Base-by-base conservation (phyloP, 2,329 filamentous ascomycete genomes). In the Phoma sp. region DNA sequence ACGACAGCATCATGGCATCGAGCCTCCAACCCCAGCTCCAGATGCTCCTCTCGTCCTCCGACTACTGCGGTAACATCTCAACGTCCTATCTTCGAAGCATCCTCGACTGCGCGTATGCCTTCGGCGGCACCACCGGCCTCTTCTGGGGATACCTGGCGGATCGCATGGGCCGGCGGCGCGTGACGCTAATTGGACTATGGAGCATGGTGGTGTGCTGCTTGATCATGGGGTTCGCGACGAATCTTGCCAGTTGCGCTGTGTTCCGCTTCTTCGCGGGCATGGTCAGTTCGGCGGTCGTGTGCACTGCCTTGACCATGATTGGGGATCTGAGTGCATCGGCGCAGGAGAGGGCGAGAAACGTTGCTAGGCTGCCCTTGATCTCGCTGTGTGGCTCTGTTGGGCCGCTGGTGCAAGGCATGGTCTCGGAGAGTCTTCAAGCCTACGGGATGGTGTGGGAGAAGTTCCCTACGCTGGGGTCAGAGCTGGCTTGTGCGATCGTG, bases 91-190 rank as follows among this genome's bases (percentile, higher is more conserved):
- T 80, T 41, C 75, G 76, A 47, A 79, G 78, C 48, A 75, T 80
- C n/a, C 72, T 81, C 39, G 77, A 80, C 51, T 80, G 78, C 67
- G 77, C 78, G 21, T 81, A 80, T 61, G 78, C 77, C 19, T 77
- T 81, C 50, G 79, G 79, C 22, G 76, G 76, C 37, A 75, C 77
- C 29, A 74, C 70, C 37, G 79, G 79, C 35, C 67, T 80, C 13
- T 72, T 78, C 45, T 81, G 78, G 78, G 79, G 79, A 22, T 76
- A 75, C 48, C 68, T 78, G 19, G 68, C 78, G 6, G 79, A 81
- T 58, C 73, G 74, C 31, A 64, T 76, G 57, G 79, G 79, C 27
- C 72, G 79, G 7, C 72, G 76, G 39, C 74, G 72, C n/a, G 72
- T 80, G n/a, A 76, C 78, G 5, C 60, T 81, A 43, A 55, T 74